These are phyloP conservation scores for Neocucurbitaria cava DNA, from an alignment of 2,329 filamentous ascomycete genomes.

Conservation along the genomic window DNA sequence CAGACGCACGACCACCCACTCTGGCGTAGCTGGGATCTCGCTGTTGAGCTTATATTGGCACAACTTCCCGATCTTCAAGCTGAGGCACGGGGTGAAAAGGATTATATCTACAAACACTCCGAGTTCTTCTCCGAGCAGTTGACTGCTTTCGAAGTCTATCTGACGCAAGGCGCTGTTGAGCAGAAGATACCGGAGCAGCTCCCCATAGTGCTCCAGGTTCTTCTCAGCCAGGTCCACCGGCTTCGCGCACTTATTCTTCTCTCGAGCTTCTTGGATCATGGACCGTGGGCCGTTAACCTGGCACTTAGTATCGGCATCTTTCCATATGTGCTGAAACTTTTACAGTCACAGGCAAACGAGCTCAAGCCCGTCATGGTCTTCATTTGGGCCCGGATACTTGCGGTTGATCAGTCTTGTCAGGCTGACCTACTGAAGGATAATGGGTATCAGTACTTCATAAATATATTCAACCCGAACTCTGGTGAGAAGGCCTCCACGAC, in stretches of 20 bases:
- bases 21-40: conserved; percentile 97
- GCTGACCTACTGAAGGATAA: conserved; percentile 95
- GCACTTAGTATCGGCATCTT: conserved; percentile 98
- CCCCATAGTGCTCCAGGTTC: conserved; percentile 92
- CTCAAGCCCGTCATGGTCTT: conserved; percentile 99
- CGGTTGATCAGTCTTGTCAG: conserved; percentile 93
- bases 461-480: conserved; percentile 84
- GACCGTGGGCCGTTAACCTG: conserved; percentile 98
- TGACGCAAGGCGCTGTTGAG: conserved; percentile 81
- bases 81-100: conserved; percentile 73
- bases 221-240: conserved; percentile 93
- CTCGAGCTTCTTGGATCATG: conserved; percentile 91
- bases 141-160: conserved; percentile 95
- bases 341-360: conserved; percentile 93
- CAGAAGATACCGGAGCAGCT: conserved; percentile 92
- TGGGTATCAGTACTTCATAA: conserved; percentile 95
- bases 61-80: conserved; percentile 86
- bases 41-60: conserved; percentile 90
- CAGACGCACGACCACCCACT: conserved; percentile 93
- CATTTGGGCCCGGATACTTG: conserved; percentile 95
- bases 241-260: conserved; percentile 89
- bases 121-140: conserved; percentile 97
- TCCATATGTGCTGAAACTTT: conserved; percentile 94
- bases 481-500: conserved; percentile 35
- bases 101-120: conserved; percentile 93